Evolutionary conservation across 1,139 yeast genomes (phyloP).

Genomic region (Blastobotrys arbuscula): DNA sequence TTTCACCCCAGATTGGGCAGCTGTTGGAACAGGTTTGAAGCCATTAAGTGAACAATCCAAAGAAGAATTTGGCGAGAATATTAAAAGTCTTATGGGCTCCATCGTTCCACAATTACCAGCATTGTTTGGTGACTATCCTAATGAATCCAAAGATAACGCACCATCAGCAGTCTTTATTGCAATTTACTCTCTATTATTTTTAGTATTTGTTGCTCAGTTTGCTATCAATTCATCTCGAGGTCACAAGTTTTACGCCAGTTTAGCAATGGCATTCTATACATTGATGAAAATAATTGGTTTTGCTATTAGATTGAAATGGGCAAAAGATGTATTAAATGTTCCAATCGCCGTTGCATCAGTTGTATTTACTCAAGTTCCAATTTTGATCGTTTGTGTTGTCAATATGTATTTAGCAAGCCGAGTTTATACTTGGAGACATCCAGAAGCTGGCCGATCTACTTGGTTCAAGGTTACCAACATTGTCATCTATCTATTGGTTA

Average conservation of each 20-base stretch:
- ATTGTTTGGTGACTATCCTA: constrained; percentile 65
- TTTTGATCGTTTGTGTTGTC: constrained; percentile 41
- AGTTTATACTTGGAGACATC: constrained; percentile 77
- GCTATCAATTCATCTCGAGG: constrained; percentile 49
- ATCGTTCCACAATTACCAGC: constrained; percentile 39
- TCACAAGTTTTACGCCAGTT: constrained; percentile 55
- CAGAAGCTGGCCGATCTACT: constrained; percentile 59
- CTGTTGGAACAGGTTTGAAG: constrained; percentile 20
- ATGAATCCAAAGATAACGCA: constrained; percentile 44
- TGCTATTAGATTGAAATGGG: constrained; percentile 57
- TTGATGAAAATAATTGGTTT: constrained; percentile 53
- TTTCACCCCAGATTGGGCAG: constrained; percentile 23
- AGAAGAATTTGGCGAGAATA: constrained; percentile 7
- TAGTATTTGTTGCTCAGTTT: constrained; percentile 44
- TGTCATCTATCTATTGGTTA: constrained; percentile 47
- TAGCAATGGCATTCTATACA: constrained; percentile 53
- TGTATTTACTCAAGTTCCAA: constrained; percentile 49
- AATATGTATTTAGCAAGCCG: constrained; percentile 68
- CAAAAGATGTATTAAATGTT: constrained; percentile 39
- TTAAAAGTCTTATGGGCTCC: constrained; percentile 1
- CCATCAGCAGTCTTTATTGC: constrained; percentile 59
- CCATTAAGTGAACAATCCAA: constrained; percentile 10
- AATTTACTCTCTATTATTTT: constrained; percentile 44
- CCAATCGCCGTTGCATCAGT: constrained; percentile 54
- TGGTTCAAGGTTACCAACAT: constrained; percentile 54